These are phyloP conservation scores for Cladobotryum mycophilum DNA, from an alignment of 2,329 filamentous ascomycete species.

Conservation along the genomic window DNA sequence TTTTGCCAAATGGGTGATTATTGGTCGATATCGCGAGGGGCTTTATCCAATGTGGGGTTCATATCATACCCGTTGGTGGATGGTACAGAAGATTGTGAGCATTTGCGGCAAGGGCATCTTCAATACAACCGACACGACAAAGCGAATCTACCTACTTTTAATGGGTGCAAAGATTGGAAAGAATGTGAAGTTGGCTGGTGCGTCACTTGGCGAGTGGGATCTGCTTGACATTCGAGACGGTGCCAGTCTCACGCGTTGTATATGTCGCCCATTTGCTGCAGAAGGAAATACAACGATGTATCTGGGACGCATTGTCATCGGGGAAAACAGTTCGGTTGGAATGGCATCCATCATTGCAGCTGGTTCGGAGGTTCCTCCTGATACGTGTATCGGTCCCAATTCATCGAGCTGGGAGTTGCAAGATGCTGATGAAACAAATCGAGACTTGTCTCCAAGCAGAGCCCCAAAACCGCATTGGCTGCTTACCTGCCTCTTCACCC, in stretches of 20 bases:
- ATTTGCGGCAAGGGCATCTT: conserved; percentile 45
- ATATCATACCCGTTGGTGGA: conserved; percentile 55
- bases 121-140: conserved; percentile 30
- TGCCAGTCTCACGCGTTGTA: conserved; percentile 41
- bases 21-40: conserved; percentile 47
- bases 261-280: conserved; percentile 46
- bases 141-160: conserved; percentile 41
- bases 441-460: conserved; percentile 33
- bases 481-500: conserved; percentile 34
- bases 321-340: conserved; percentile 41
- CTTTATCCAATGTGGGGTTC: conserved; percentile 54
- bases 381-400: conserved; percentile 49
- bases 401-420: conserved; percentile 51
- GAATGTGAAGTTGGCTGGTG: conserved; percentile 41
- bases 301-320: conserved; percentile 44
- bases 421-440: conserved; percentile 41
- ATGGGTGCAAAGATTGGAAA: conserved; percentile 48
- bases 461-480: conserved; percentile 40
- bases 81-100: conserved; percentile 47
- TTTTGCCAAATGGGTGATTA: conserved; percentile 46
- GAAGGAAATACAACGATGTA: conserved; percentile 55
- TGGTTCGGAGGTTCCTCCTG: conserved; percentile 40
- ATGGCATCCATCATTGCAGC: conserved; percentile 44
- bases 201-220: conserved; percentile 49
- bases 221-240: conserved; percentile 48